Evolutionary conservation across 805 yeast genomes (phyloP), one percentile per base, ranked within the genome.

Genomic region (Clavispora carvajalis): DNA sequence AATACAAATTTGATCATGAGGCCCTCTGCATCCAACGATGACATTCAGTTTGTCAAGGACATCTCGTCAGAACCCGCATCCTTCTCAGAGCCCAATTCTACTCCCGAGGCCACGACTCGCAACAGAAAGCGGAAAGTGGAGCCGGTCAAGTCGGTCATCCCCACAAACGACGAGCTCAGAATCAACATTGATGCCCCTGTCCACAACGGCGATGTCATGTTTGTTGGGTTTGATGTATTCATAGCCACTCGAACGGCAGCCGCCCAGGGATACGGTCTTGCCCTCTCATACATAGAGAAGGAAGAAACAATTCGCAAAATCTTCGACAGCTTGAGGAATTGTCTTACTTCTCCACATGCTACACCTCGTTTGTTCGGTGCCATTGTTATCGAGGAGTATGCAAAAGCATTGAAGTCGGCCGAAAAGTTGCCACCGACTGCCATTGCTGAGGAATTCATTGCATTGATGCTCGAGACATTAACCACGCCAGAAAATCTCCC

Each of bases 121-220:
- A 75, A 76, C 1, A 67, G 72, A 38, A 78, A 77, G 51, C 65
- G 84, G 46, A 78, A 76, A 47, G 36, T 45, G 0, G 44, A 47
- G 8, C 36, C 41, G 7, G 46, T 40, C 18, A 53, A 51, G 34
- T 31, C 47, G 11, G 61, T 53, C 28, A 76, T 78, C 11, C 84
- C 83, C 2, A 54, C 65, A 2, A 67, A 75, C 3, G 83, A 74
- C 26, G 82, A 74, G 37, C 73, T 79, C 40, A 76, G 77, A 43
- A 82, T 88, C 38, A 89, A 91, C 57, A 90, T 93, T 44, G 99
- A 93, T 63, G 85, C 95, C 3, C 96, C 98, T 4, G 82, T 93
- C 60, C 77, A 85, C 43, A 76, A 80, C 34, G 99, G 99, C 54
- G 99, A 93, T 62, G 84, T 93, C 13, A 80, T 89, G 40, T 68